phyloP scores from a whole-genome alignment of 148 eudicot genomes.

The Cornus controversa region DNA sequence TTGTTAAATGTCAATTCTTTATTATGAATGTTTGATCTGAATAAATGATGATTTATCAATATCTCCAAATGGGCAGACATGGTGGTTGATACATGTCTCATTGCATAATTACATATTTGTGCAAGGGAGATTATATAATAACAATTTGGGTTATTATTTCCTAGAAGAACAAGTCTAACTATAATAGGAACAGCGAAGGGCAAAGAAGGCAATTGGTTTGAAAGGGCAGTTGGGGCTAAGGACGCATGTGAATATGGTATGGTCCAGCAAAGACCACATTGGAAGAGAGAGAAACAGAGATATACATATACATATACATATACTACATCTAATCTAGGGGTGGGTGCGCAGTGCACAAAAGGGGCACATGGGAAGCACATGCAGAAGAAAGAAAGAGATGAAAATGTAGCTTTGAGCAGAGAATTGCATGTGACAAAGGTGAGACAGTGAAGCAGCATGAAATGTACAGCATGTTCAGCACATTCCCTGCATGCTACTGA shows the following conservation, averaged over 20 bases:
- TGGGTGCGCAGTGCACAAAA: neutral
- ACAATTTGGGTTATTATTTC: no score
- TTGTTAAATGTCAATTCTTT: no score
- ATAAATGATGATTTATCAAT: no score
- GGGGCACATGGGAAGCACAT: slow-evolving; percentile 16
- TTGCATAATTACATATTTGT: no score
- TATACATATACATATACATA: no score
- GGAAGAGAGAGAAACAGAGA: neutral
- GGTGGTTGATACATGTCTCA: no score
- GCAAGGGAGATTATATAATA: no score
- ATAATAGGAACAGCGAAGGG: no score
- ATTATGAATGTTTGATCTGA: no score
- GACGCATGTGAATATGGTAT: slow-evolving; percentile 9
- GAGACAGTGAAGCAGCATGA: neutral
- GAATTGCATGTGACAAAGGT: slow-evolving; percentile 2
- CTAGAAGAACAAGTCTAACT: no score
- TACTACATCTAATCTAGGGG: neutral
- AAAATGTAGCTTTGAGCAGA: neutral
- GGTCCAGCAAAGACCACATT: slow-evolving; percentile 10
- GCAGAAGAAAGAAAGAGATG: neutral
- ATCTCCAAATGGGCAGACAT: no score
- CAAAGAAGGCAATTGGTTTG: neutral
- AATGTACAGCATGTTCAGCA: neutral
- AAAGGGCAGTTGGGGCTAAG: neutral
- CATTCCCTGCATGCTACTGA: slow-evolving; percentile 1